A percentile compares a stretch with the other conserved stretches of the same genome.
phyloP scores from a whole-genome alignment of 768 basidiomycete genomes.

The Steccherinum ochraceum region DNA sequence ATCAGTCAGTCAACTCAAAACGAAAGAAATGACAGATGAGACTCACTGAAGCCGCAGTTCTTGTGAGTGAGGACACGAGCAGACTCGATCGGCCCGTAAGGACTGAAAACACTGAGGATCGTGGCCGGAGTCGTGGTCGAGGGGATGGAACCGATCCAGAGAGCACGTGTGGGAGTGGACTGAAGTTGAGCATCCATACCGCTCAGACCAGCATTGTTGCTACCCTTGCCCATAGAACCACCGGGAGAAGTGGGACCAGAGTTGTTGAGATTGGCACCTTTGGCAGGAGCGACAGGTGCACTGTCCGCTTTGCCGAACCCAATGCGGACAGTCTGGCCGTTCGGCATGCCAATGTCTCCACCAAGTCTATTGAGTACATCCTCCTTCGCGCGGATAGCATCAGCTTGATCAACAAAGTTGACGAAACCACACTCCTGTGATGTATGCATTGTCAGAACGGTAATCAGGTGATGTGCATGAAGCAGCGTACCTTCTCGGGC shows the following conservation, averaged over 20 bases:
- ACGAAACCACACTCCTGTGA: slow-evolving; percentile 95
- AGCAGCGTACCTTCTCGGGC: slow-evolving; percentile 82
- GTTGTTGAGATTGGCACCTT: slow-evolving; percentile 57
- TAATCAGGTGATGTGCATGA: slow-evolving; percentile 7
- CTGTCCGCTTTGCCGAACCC: slow-evolving; percentile 98
- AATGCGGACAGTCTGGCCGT: slow-evolving; percentile 93
- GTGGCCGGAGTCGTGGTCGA: slow-evolving; percentile 92
- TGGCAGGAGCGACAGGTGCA: slow-evolving; percentile 86
- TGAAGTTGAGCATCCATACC: slow-evolving; percentile 84
- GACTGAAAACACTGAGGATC: slow-evolving; percentile 92
- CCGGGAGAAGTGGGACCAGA: slow-evolving; percentile 64
- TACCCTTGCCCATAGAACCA: slow-evolving; percentile 35
- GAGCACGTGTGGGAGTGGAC: slow-evolving; percentile 86
- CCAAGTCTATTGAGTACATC: slow-evolving; percentile 95
- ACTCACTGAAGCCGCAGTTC: slow-evolving; percentile 88
- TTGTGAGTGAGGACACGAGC: slow-evolving; percentile 95
- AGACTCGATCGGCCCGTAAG: slow-evolving; percentile 96
- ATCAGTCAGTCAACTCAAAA: slow-evolving; percentile 2
- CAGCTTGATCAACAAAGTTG: slow-evolving; percentile 92
- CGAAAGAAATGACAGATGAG: not conserved
- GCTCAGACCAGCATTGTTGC: slow-evolving; percentile 47
- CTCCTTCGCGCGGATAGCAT: slow-evolving; percentile 97
- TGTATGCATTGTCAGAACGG: not conserved
- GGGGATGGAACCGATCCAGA: slow-evolving; percentile 98
- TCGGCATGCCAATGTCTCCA: slow-evolving; percentile 90